Conservation (phyloP, 352 stramenopile genomes). For the Phytophthora meadii region DNA sequence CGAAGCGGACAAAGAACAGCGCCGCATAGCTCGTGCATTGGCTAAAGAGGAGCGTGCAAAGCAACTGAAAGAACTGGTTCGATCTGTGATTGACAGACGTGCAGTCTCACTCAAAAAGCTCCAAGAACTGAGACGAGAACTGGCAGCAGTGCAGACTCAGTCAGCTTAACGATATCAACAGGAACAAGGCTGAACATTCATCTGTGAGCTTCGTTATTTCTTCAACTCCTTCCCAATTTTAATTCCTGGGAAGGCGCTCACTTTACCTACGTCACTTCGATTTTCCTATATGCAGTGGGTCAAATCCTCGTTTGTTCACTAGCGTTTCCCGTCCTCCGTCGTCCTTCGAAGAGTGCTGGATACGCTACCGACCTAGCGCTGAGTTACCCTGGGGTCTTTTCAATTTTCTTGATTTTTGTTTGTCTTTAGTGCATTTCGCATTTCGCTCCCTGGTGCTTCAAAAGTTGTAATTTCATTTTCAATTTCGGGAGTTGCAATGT, state of each 20-base stretch:
- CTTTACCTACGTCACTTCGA: constrained; percentile 50
- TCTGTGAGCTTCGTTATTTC: constrained; percentile 52
- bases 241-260: constrained; percentile 43
- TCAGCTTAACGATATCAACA: constrained; percentile 15
- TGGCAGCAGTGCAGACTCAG: constrained; percentile 28
- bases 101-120: constrained; percentile 41
- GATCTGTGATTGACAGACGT: constrained; percentile 46
- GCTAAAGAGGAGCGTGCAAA: constrained; percentile 47
- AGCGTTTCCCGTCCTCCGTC: constrained; percentile 19
- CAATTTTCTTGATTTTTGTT: constrained; percentile 41
- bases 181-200: constrained; percentile 37
- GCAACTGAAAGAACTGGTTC: constrained; percentile 40
- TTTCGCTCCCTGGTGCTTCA: constrained; percentile 44
- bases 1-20: constrained; percentile 38
- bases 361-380: constrained; percentile 23
- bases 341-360: constrained; percentile 22
- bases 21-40: constrained; percentile 27
- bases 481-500: constrained; percentile 40
- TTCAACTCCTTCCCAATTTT: constrained; percentile 47
- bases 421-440: constrained; percentile 45
- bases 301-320: constrained; percentile 11
- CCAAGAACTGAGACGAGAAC: constrained; percentile 36
- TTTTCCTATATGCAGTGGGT: constrained; percentile 48
- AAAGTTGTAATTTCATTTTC: constrained; percentile 57
- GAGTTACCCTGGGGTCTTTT: constrained; percentile 32